Conservation (phyloP, 352 stramenopile species). For the Pythium aristosporum region DNA sequence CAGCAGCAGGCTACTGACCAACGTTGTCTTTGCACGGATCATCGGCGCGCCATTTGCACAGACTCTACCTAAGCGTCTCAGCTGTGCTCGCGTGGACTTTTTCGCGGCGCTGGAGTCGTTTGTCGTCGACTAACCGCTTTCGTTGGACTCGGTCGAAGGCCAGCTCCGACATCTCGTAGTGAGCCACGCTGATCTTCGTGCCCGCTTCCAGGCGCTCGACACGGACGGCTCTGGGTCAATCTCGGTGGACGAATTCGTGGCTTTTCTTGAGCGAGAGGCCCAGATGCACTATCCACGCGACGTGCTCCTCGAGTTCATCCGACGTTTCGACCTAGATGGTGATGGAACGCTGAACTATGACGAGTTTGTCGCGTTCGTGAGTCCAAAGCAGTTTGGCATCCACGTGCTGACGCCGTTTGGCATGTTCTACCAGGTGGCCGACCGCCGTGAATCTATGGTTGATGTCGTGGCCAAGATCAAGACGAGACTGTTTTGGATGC, state of each 20-base stretch:
- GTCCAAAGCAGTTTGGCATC: slow-evolving; percentile 42
- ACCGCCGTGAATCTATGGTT: slow-evolving; percentile 29
- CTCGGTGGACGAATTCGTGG: slow-evolving; percentile 30
- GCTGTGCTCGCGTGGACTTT: slow-evolving; percentile 13
- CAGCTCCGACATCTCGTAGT: slow-evolving; percentile 35
- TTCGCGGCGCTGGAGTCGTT: slow-evolving; percentile 34
- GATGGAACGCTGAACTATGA: slow-evolving; percentile 43
- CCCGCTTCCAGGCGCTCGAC: slow-evolving; percentile 36
- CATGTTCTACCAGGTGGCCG: slow-evolving; percentile 38
- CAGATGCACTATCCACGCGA: slow-evolving; percentile 32
- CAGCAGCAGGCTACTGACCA: slow-evolving; percentile 24
- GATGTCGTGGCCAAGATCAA: slow-evolving; percentile 39
- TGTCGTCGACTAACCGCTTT: slow-evolving; percentile 30
- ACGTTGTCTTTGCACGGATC: slow-evolving; percentile 38
- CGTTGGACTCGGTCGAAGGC: slow-evolving; percentile 41
- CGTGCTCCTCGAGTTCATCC: slow-evolving; percentile 39
- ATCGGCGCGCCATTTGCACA: slow-evolving; percentile 21
- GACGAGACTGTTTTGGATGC: slow-evolving; percentile 55
- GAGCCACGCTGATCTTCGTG: slow-evolving; percentile 29
- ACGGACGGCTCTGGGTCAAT: slow-evolving; percentile 37
- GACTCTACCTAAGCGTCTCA: slow-evolving; percentile 15
- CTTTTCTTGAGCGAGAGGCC: slow-evolving; percentile 33
- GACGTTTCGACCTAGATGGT: slow-evolving; percentile 45
- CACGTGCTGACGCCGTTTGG: slow-evolving; percentile 48
- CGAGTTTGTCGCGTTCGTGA: slow-evolving; percentile 49